Percentiles rank a stretch among this genome's conserved stretches.
Evolutionary conservation across 169 alveolate species (phyloP).

Genomic region (Amoebophrya sp.): DNA sequence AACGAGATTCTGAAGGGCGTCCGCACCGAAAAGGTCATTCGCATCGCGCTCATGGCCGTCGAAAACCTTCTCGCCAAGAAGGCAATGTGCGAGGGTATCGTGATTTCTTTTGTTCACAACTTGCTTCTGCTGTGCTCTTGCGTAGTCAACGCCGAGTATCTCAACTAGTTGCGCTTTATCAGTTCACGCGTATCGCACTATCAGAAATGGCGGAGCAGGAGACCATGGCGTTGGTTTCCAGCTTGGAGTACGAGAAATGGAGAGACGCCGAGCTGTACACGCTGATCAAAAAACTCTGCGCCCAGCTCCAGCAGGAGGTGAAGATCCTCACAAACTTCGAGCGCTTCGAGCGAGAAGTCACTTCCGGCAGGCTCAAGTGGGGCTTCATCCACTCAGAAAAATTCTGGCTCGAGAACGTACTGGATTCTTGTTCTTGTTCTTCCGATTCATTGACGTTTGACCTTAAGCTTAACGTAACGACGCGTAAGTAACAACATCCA

Average conservation of each 20-base stretch:
- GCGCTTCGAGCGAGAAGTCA: not conserved
- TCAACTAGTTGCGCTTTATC: no score
- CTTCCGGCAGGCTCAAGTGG: not conserved
- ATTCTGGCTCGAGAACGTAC: conserved; percentile 48
- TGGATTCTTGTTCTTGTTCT: not conserved
- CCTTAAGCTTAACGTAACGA: no score
- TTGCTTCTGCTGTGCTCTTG: not conserved
- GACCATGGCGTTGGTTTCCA: conserved; percentile 6
- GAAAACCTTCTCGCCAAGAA: conserved; percentile 15
- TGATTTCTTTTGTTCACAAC: conserved; percentile 14
- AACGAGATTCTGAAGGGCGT: conserved; percentile 20
- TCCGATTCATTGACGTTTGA: no score
- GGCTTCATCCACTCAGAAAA: conserved; percentile 20
- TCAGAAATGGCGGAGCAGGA: not conserved
- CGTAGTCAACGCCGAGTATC: no score
- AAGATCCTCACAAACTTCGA: not conserved
- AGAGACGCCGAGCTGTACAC: conserved; percentile 30
- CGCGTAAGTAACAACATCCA: no score
- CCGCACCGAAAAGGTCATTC: conserved; percentile 30
- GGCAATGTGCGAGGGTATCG: conserved; percentile 17
- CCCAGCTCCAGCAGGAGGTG: conserved; percentile 12
- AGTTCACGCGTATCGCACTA: not conserved
- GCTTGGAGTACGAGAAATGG: conserved; percentile 36
- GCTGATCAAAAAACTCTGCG: conserved; percentile 13
- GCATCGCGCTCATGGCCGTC: conserved; percentile 20